Base-by-base conservation (phyloP, 176 grass and related monocot genomes). In the Aegilops tauschii region DNA sequence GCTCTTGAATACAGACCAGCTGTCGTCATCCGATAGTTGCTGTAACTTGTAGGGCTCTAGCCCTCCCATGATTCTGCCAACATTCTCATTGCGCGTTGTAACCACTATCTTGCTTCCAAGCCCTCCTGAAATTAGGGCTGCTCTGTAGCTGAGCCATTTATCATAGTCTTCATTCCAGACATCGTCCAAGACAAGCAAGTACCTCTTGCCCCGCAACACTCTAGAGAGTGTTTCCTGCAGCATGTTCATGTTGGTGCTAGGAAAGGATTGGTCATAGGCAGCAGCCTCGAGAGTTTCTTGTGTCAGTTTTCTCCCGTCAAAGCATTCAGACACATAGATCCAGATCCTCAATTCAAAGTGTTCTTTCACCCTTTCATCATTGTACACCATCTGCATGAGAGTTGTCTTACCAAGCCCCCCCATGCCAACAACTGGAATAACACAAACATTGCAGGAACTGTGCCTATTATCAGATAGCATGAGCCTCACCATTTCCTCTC, bases 181-280 rank as follows among this genome's bases (percentile, higher is more conserved):
- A 92, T 95, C 93, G 87, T 95, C 90, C 82, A 95, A 69, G 52
- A 95, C 90, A 77, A 95, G 85, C 80, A 95, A 88, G 64, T 88
- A 95, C 69, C 86, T 92, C 64, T 95, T 95, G 54, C 85, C 85
- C 17, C 28, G 59, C 62, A 95, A 80, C 32, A 79, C 87, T 39
- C 63, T 70, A 5, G 20, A 88, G 27, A 95, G 90, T 37, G 76
- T 86, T 87, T 90, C 89, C 40, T 95, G 93, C 14, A 95, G 88
- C 76, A 92, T 79, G 64, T 95, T 92, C 90, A 92, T 92, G 56
- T 94, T 94, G 69, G 85, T 84, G 23, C 87, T 87, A 28, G 63
- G 65, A 65, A 88, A 83, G 31, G 84, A 88, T 89, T 92, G 83
- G 61, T 91, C 90, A 75, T 77, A 90, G 14, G 78, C 77, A 76